Percentiles rank a stretch among this genome's conserved stretches.
These are phyloP conservation scores for Pythium brachiatum DNA, from an alignment of 352 stramenopile species.

Conservation along the genomic window DNA sequence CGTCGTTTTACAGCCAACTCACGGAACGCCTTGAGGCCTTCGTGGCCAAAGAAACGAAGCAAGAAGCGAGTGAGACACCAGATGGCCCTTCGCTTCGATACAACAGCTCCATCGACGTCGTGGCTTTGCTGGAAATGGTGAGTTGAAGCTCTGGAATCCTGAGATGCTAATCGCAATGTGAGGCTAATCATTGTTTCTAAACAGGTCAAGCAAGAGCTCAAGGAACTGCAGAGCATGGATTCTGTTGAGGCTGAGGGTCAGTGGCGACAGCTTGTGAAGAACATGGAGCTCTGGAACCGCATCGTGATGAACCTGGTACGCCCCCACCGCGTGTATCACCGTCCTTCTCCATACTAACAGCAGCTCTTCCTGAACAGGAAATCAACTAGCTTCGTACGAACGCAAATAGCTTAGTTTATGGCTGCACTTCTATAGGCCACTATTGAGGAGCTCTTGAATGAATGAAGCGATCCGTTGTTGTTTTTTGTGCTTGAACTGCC, in stretches of 20 bases:
- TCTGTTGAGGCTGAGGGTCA: conserved; percentile 48
- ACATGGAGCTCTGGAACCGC: conserved; percentile 85
- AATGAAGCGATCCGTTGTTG: background rate
- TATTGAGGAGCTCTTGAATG: background rate
- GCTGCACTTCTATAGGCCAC: no score
- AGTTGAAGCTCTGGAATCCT: conserved; percentile 3
- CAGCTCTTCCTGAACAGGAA: background rate
- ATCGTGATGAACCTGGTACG: conserved; percentile 78
- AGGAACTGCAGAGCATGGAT: conserved; percentile 27
- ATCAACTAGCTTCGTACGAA: background rate
- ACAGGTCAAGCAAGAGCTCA: conserved; percentile 46
- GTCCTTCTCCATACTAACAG: background rate
- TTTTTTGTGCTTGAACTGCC: background rate
- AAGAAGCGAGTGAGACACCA: conserved; percentile 12
- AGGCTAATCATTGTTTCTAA: background rate
- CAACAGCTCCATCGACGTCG: conserved; percentile 1
- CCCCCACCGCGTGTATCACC: background rate
- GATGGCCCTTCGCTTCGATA: background rate
- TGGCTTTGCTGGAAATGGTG: conserved; percentile 39
- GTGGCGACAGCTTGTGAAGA: conserved; percentile 80
- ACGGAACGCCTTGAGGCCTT: conserved; percentile 36
- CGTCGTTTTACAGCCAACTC: conserved; percentile 64
- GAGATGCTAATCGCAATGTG: no score
- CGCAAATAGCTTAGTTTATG: no score
- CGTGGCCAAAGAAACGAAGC: conserved; percentile 28